Evolutionary conservation across 129 eudicot genomes (phyloP).

Genomic region (Pulicaria dysenterica): DNA sequence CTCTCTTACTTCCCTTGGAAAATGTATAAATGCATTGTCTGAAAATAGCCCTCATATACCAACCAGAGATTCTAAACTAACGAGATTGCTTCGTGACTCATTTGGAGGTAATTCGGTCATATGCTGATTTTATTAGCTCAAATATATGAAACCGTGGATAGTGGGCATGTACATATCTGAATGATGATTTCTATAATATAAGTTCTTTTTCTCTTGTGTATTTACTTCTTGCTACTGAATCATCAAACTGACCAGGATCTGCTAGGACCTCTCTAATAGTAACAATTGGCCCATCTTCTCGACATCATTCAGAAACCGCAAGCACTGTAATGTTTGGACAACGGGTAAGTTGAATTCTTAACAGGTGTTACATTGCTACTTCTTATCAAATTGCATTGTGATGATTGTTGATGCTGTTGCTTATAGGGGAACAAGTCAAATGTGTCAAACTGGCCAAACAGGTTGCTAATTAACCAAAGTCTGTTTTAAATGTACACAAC

Average conservation of each 20-base stretch:
- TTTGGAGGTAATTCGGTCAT: slow-evolving; percentile 77
- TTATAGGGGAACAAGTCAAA: neutral
- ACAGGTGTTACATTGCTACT: slow-evolving; percentile 11
- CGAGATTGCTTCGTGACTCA: slow-evolving; percentile 95
- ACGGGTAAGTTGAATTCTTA: slow-evolving; percentile 57
- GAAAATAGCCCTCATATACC: slow-evolving; percentile 97
- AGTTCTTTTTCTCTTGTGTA: slow-evolving; percentile 5
- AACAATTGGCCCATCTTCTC: slow-evolving; percentile 87
- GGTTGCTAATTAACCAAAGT: slow-evolving; percentile 13
- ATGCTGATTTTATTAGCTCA: slow-evolving; percentile 22
- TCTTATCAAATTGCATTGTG: slow-evolving; percentile 2
- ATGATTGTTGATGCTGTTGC: neutral
- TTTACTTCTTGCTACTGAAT: slow-evolving; percentile 25
- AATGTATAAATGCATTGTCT: slow-evolving; percentile 95
- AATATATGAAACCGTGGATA: slow-evolving; percentile 24
- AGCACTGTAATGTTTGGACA: slow-evolving; percentile 97
- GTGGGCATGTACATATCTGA: neutral
- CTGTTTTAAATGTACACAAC: neutral
- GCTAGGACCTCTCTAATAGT: slow-evolving; percentile 95
- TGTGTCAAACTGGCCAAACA: neutral
- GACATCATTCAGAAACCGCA: slow-evolving; percentile 86
- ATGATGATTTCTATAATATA: neutral
- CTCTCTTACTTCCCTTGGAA: slow-evolving; percentile 92
- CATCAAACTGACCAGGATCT: slow-evolving; percentile 58
- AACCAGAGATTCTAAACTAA: slow-evolving; percentile 91